Percentiles rank a stretch among this genome's conserved stretches.
These are phyloP conservation scores for Exobasidium rhododendri DNA, from an alignment of 1,284 basidiomycete genomes.

Conservation along the genomic window DNA sequence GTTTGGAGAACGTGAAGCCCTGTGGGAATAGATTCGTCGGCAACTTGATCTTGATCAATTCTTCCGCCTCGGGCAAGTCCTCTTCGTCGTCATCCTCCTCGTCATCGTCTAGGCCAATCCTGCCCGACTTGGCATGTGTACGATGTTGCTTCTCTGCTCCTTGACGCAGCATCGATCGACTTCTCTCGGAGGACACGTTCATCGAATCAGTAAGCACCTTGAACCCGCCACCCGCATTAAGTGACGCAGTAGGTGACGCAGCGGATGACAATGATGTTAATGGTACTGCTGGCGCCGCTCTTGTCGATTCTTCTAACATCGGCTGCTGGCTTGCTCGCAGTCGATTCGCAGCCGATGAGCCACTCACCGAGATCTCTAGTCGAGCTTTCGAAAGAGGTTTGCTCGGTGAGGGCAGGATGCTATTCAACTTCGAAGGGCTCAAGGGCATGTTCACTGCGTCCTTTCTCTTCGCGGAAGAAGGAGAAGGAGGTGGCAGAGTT, in stretches of 20 bases:
- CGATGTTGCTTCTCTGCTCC: constrained; percentile 41
- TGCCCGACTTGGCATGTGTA: constrained; percentile 45
- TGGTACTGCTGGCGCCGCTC: neutral
- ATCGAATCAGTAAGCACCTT: constrained; percentile 22
- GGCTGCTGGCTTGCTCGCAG: constrained; percentile 34
- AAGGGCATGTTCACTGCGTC: neutral
- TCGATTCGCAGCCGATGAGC: constrained; percentile 20
- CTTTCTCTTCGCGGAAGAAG: neutral
- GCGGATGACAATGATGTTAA: no score
- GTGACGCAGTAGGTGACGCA: neutral
- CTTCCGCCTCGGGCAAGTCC: constrained; percentile 40
- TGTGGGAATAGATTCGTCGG: constrained; percentile 45
- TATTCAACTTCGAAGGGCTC: neutral
- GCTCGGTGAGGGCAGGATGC: neutral
- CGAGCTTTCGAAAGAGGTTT: constrained; percentile 3
- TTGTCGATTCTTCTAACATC: neutral
- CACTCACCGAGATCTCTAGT: constrained; percentile 1
- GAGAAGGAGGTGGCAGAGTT: neutral
- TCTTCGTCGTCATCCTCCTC: constrained; percentile 49
- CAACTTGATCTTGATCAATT: constrained; percentile 50
- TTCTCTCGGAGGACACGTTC: constrained; percentile 19
- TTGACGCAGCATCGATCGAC: constrained; percentile 46
- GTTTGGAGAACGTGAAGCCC: constrained; percentile 35
- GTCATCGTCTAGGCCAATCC: constrained; percentile 37
- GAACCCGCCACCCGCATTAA: constrained; percentile 13